Evolutionary conservation across 257 asterid genomes (phyloP), one percentile per base, ranked within the genome.

Genomic region (Mentha longifolia): DNA sequence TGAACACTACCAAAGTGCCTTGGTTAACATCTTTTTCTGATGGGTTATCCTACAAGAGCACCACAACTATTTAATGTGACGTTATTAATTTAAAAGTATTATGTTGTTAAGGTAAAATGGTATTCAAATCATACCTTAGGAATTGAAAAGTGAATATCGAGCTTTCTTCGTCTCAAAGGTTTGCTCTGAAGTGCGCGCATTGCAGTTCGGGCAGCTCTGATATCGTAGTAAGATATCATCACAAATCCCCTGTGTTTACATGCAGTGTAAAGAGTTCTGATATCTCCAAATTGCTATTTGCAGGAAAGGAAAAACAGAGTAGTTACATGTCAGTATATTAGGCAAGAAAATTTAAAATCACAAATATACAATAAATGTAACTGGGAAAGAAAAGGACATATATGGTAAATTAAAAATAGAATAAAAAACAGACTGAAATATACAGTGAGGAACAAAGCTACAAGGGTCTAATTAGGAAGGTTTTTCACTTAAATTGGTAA

Each of bases 211-310:
- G 98, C 97, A 72, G 97, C 95, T 76, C 98, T 87, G 72, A 94
- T 94, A 78, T 94, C 97, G 79, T 94, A 94, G 87, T 94, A 94
- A 55, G 98, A 91, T 77, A 94, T 94, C 98, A 94, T 94, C 81
- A 94, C 98, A 74, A 94, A 94, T 33, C 98, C 98, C 80, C 98
- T 83, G 78, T 94, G 97, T 87, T 94, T 94, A 79, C 98, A 94
- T 51, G 96, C 87, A 55, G 98, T 94, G 68, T 94, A 94, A 63
- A 91, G 80, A 73, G 96, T 89, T 85, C 98, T 87, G 89, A 94
- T 87, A 77, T 89, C 96, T 66, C 98, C 98, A 78, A 83, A 91
- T 89, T 91, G 98, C 98, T 94, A 76, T 71, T 71, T 22, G 42
- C 49, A 77, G 55, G 67, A 66, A 28, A 14, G 43, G 46, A 46